phyloP scores from a whole-genome alignment of 1,139 yeast species.

The Saccharomyces hybrid region DNA sequence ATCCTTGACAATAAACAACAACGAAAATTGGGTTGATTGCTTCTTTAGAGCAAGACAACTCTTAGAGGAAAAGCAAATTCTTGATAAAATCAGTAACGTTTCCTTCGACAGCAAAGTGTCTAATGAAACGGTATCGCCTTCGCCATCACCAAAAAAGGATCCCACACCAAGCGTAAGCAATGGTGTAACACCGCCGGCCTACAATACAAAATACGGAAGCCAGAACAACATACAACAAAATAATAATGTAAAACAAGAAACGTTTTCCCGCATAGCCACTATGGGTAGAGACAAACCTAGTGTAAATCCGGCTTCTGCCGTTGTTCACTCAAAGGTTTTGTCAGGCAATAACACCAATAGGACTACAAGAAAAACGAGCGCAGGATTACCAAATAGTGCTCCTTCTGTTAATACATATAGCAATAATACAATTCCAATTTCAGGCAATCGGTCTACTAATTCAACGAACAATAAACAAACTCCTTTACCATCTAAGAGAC shows the following conservation, averaged over 20 bases:
- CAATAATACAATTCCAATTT: background rate
- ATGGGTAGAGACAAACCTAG: background rate
- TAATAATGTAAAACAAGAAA: background rate
- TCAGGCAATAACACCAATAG: background rate
- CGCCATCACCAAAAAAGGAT: background rate
- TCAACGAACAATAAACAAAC: background rate
- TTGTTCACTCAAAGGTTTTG: background rate
- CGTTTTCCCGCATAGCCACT: background rate
- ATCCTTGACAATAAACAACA: conserved; percentile 23
- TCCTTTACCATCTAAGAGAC: background rate
- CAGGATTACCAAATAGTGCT: background rate
- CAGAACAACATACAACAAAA: background rate
- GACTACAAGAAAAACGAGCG: background rate
- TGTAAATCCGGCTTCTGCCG: background rate
- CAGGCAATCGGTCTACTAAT: background rate
- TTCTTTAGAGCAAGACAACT: conserved; percentile 42
- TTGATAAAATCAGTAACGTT: conserved; percentile 5
- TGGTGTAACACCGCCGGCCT: background rate
- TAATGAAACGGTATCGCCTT: conserved; percentile 2
- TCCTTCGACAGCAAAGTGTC: conserved; percentile 1
- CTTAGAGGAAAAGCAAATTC: conserved; percentile 24
- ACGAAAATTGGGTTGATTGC: conserved; percentile 43
- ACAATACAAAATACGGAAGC: background rate
- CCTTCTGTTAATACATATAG: background rate
- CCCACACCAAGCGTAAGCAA: background rate